Conservation (phyloP, 177 flowering plant genomes). For the Telopea speciosissima region DNA sequence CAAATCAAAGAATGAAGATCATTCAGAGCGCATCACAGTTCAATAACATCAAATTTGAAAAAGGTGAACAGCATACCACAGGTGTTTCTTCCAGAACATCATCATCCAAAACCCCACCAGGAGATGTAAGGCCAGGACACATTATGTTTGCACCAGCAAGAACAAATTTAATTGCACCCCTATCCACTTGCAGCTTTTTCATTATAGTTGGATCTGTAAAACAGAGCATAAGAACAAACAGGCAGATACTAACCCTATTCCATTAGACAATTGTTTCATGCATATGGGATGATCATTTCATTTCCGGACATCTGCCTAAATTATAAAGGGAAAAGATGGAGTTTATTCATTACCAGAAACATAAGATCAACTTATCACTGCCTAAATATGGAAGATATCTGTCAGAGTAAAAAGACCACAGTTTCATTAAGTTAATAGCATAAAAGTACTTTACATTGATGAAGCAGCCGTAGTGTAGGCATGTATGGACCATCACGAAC, state of each 20-base stretch:
- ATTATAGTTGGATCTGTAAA: constrained; percentile 86
- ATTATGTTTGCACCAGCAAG: constrained; percentile 98
- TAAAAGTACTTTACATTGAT: constrained; percentile 65
- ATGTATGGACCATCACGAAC: constrained; percentile 98
- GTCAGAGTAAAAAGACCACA: background rate
- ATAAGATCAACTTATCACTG: background rate
- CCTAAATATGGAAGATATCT: background rate
- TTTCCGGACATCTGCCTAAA: background rate
- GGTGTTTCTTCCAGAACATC: constrained; percentile 90
- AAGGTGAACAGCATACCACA: constrained; percentile 49
- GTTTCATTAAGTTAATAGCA: background rate
- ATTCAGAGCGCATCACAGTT: background rate
- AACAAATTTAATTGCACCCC: constrained; percentile 96
- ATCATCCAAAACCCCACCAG: constrained; percentile 94
- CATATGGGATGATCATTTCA: background rate
- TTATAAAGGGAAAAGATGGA: background rate
- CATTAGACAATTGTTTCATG: background rate
- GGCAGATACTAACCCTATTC: background rate
- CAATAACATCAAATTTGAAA: background rate
- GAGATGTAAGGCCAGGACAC: constrained; percentile 99
- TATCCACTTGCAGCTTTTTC: constrained; percentile 93
- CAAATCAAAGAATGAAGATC: background rate
- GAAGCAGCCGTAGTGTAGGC: constrained; percentile 97
- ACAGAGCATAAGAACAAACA: constrained; percentile 1
- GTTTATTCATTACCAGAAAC: background rate